phyloP scores from a whole-genome alignment of 1,139 yeast species.

The Geotrichum siamense region DNA sequence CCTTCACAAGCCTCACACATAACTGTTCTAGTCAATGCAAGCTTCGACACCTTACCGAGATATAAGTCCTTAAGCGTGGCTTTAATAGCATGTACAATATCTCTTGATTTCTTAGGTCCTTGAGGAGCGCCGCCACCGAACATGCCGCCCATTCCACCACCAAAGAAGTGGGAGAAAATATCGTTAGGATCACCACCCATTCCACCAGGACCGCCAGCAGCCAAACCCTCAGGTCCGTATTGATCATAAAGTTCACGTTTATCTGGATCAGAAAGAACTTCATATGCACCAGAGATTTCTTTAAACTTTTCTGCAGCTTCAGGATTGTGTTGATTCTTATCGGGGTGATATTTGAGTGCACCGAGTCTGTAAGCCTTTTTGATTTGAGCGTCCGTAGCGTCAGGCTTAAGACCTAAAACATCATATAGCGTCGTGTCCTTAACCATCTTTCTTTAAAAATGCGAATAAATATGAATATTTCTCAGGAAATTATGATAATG shows the following conservation, averaged over 20 bases:
- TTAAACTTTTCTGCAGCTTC: conserved; percentile 94
- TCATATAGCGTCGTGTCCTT: conserved; percentile 88
- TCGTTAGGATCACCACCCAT: conserved; percentile 77
- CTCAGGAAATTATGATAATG: too few species aligned
- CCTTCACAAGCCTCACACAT: conserved; percentile 88
- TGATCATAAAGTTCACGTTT: conserved; percentile 86
- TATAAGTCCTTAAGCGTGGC: conserved; percentile 80
- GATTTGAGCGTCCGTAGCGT: conserved; percentile 74
- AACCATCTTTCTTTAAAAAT: conserved; percentile 51
- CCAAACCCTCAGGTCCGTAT: conserved; percentile 88
- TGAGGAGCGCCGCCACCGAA: conserved; percentile 57
- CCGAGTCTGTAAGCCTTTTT: conserved; percentile 92
- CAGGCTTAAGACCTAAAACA: conserved; percentile 67
- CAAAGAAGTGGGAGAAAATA: conserved; percentile 87
- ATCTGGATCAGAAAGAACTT: conserved; percentile 74
- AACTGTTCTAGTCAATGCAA: conserved; percentile 88
- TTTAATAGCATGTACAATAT: conserved; percentile 79
- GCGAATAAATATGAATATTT: conserved; percentile 1
- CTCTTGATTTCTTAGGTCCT: conserved; percentile 72
- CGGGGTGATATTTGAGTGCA: conserved; percentile 93
- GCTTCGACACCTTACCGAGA: conserved; percentile 71
- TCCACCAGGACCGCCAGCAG: conserved; percentile 67
- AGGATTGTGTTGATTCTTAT: conserved; percentile 60
- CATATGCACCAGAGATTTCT: conserved; percentile 78
- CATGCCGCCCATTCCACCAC: conserved; percentile 41